Percentiles rank a stretch among this genome's conserved stretches.
Conservation (phyloP, 2,329 filamentous ascomycete species). For the Rasamsonia emersonii region DNA sequence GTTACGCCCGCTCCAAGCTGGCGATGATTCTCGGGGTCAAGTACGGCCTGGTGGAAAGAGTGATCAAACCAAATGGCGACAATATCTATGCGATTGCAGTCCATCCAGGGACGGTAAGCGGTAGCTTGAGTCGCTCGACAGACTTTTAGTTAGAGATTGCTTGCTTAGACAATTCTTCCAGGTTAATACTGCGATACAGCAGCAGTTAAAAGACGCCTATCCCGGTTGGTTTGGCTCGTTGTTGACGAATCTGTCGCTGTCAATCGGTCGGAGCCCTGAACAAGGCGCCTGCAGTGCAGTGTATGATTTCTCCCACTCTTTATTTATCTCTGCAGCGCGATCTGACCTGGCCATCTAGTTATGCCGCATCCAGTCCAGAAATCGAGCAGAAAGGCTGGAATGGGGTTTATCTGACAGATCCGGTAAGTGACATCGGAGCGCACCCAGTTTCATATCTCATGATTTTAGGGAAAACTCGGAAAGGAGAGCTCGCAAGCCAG, state of each 20-base stretch:
- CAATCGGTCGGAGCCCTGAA: conserved; percentile 28
- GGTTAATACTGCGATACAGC: conserved; percentile 39
- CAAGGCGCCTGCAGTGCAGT: conserved; percentile 39
- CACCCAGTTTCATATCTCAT: background rate
- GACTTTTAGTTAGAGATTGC: too few species aligned
- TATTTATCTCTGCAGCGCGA: background rate
- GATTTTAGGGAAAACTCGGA: conserved; percentile 22
- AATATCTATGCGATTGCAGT: conserved; percentile 35
- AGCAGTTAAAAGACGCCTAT: conserved; percentile 41
- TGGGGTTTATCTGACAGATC: conserved; percentile 36
- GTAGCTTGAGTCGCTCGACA: background rate
- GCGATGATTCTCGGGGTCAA: conserved; percentile 37
- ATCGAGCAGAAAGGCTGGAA: conserved; percentile 37
- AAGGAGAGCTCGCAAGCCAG: conserved; percentile 33
- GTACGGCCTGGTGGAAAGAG: conserved; percentile 32
- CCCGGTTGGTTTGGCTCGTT: conserved; percentile 34
- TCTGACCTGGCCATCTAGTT: conserved; percentile 6
- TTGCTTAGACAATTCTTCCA: conserved; percentile 8
- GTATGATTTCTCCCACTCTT: conserved; percentile 18
- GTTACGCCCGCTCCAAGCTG: conserved; percentile 37
- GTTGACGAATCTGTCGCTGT: conserved; percentile 26
- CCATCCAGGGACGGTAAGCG: conserved; percentile 33
- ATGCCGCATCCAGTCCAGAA: conserved; percentile 31
- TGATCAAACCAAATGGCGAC: conserved; percentile 36
- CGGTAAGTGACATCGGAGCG: conserved; percentile 8